Evolutionary conservation across 1,284 basidiomycete species (phyloP).

Genomic region (Tilletia indica): DNA sequence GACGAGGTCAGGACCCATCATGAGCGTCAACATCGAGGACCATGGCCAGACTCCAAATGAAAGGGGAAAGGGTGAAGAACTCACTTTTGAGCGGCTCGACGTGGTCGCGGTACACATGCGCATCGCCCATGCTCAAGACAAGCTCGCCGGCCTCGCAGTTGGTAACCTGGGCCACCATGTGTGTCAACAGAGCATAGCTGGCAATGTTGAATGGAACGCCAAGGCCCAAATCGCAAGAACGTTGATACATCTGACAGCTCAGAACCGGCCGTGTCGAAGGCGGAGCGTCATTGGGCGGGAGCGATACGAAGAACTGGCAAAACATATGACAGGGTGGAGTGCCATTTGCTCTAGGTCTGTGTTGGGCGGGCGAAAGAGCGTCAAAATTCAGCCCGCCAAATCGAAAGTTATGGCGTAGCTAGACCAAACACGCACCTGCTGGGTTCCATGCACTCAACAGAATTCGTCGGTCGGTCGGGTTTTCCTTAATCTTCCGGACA

Average conservation of each 20-base stretch:
- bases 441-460: slow-evolving; percentile 97
- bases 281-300: slow-evolving; percentile 62
- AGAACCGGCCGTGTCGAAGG: slow-evolving; percentile 56
- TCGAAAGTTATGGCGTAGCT: not conserved
- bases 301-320: slow-evolving; percentile 95
- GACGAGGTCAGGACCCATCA: slow-evolving; percentile 1
- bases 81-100: slow-evolving; percentile 72
- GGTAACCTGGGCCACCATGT: slow-evolving; percentile 92
- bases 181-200: slow-evolving; percentile 90
- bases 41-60: too few species aligned
- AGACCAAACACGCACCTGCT: slow-evolving; percentile 65
- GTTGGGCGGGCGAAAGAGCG: too few species aligned
- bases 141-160: slow-evolving; percentile 81
- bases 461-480: slow-evolving; percentile 93
- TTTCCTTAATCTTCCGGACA: slow-evolving; percentile 84
- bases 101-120: slow-evolving; percentile 93
- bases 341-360: slow-evolving; percentile 90
- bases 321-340: slow-evolving; percentile 95
- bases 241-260: slow-evolving; percentile 95
- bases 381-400: too few species aligned
- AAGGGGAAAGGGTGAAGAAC: not conserved
- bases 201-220: slow-evolving; percentile 96
- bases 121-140: slow-evolving; percentile 87
- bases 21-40: too few species aligned
- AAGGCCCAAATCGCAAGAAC: slow-evolving; percentile 92